Evolutionary conservation across 2,329 filamentous ascomycete genomes (phyloP).

Genomic region (Aspergillus piperis): DNA sequence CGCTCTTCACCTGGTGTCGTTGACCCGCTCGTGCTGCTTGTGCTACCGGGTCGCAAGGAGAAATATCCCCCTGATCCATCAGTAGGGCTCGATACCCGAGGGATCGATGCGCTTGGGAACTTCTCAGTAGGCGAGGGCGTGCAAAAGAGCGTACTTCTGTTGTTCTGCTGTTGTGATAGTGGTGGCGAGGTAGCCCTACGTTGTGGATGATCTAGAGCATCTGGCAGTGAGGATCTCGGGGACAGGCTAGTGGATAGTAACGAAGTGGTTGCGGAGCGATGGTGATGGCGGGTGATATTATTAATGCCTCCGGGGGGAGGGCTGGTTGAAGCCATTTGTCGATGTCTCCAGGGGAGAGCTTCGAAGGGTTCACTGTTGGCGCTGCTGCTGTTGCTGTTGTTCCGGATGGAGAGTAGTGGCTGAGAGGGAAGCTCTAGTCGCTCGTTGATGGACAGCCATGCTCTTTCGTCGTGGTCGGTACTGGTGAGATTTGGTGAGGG

Average conservation of each 20-base stretch:
- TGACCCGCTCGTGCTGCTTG: background rate
- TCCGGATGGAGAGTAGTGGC: constrained; percentile 21
- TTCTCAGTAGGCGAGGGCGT: background rate
- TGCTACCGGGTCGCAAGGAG: background rate
- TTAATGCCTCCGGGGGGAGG: background rate
- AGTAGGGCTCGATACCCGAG: background rate
- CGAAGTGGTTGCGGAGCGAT: constrained; percentile 38
- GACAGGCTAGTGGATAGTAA: constrained; percentile 20
- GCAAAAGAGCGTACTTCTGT: background rate
- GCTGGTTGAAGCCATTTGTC: background rate
- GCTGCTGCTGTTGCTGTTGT: constrained; percentile 5
- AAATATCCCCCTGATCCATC: background rate
- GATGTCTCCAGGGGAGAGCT: constrained; percentile 9
- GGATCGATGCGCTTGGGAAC: background rate
- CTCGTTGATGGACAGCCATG: constrained; percentile 43
- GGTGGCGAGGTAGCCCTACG: background rate
- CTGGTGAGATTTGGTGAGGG: constrained; percentile 27
- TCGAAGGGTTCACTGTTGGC: constrained; percentile 10
- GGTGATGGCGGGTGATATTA: constrained; percentile 27
- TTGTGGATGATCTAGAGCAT: background rate
- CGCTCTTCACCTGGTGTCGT: constrained; percentile 1
- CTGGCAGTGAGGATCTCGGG: background rate
- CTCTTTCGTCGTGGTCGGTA: constrained; percentile 36
- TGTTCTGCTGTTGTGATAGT: background rate
- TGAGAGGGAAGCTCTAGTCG: constrained; percentile 41